Evolutionary conservation across 257 asterid genomes (phyloP).

Genomic region (Penstemon newberryi): DNA sequence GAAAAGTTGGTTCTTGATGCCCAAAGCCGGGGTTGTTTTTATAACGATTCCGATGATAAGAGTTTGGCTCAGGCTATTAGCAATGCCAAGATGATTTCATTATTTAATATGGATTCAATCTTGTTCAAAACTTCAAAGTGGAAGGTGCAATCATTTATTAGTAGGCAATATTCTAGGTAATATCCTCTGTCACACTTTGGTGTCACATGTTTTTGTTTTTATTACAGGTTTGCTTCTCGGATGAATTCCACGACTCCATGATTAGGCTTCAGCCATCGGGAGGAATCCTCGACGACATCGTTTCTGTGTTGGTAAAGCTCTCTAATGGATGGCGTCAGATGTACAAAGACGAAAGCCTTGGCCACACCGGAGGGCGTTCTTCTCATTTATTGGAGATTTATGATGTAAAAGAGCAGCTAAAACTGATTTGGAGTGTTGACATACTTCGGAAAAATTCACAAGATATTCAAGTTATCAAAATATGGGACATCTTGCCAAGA

Average conservation of each 20-base stretch:
- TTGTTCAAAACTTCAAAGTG: conserved; percentile 29
- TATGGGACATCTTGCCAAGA: too few species aligned
- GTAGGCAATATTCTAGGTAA: too few species aligned
- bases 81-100: conserved; percentile 36
- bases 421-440: conserved; percentile 14
- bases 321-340: conserved; percentile 14
- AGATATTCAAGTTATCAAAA: too few species aligned
- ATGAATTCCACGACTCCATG: conserved; percentile 40
- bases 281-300: conserved; percentile 32
- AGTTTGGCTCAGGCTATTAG: conserved; percentile 45
- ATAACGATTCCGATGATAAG: conserved; percentile 45
- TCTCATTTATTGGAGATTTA: conserved; percentile 35
- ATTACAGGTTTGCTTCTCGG: conserved; percentile 39
- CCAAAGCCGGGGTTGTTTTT: conserved; percentile 51
- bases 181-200: too few species aligned
- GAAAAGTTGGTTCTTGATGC: too few species aligned
- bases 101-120: conserved; percentile 31
- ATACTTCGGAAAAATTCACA: too few species aligned
- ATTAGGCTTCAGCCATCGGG: conserved; percentile 19
- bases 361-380: conserved; percentile 5
- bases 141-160: too few species aligned
- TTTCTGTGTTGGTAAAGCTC: conserved; percentile 48
- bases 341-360: conserved; percentile 28
- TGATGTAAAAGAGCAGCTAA: conserved; percentile 34
- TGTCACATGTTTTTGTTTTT: background rate